Conservation (phyloP, 176 grass and related monocot species). For the Poa annua region DNA sequence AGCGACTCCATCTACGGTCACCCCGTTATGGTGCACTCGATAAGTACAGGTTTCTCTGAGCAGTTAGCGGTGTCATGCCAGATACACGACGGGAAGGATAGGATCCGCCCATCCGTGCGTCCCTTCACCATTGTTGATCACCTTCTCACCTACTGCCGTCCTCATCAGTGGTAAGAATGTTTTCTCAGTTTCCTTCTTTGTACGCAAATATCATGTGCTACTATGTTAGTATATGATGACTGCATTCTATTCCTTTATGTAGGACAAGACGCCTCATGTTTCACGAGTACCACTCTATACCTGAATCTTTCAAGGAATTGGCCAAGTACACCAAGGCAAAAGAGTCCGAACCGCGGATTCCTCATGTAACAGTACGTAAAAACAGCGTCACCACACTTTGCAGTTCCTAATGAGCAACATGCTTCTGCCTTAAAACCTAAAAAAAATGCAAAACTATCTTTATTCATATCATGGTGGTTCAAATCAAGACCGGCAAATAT, state of each 20-base stretch:
- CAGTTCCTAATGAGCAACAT: no score
- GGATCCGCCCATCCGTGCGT: constrained; percentile 16
- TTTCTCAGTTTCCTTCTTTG: neutral
- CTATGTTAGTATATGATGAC: neutral
- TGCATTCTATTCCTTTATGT: neutral
- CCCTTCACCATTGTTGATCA: constrained; percentile 6
- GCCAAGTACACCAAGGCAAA: neutral
- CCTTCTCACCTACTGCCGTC: constrained; percentile 20
- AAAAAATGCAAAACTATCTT: no score
- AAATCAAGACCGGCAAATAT: no score
- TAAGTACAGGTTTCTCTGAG: neutral
- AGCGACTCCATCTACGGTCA: neutral
- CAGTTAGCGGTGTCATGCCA: neutral
- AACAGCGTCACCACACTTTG: no score
- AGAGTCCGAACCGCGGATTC: neutral
- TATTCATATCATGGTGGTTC: no score
- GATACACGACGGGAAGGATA: constrained; percentile 7
- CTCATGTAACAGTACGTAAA: neutral
- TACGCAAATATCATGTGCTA: neutral
- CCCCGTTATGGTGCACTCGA: neutral
- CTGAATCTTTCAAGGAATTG: constrained; percentile 10
- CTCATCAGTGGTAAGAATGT: constrained; percentile 17
- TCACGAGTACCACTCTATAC: constrained; percentile 1
- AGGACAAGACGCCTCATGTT: constrained; percentile 13
- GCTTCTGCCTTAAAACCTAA: no score